Evolutionary conservation across 352 stramenopile genomes (phyloP).

Genomic region (Thalassiosira exigua): DNA sequence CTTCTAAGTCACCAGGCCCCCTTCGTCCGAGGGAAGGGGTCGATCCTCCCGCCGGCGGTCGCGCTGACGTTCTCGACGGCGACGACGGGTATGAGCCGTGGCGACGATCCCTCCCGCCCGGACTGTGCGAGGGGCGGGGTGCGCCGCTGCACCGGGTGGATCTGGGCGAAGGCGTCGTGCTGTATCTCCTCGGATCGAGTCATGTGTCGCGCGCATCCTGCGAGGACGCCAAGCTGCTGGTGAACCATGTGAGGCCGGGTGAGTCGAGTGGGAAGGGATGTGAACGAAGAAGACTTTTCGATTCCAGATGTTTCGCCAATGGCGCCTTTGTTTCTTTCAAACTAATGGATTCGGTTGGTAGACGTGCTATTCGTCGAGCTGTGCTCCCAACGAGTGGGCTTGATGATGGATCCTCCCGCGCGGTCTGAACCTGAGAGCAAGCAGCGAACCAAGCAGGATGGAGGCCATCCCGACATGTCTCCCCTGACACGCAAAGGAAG

Average conservation of each 20-base stretch:
- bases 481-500: constrained; percentile 47
- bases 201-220: constrained; percentile 81
- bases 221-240: constrained; percentile 69
- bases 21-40: too few species aligned
- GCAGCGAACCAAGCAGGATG: constrained; percentile 29
- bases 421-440: constrained; percentile 24
- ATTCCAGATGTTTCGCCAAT: too few species aligned
- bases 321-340: too few species aligned
- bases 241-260: constrained; percentile 69
- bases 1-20: too few species aligned
- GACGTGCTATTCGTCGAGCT: constrained; percentile 82
- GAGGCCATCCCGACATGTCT: constrained; percentile 23
- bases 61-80: background rate
- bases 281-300: too few species aligned
- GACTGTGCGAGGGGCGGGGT: constrained; percentile 34
- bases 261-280: too few species aligned
- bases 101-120: constrained; percentile 36
- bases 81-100: constrained; percentile 21
- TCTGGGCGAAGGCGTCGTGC: constrained; percentile 20
- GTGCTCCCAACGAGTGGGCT: constrained; percentile 74
- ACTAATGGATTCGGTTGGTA: too few species aligned
- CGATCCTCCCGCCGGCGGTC: background rate
- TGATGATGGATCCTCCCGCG: constrained; percentile 53
- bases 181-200: constrained; percentile 82
- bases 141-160: constrained; percentile 52